A percentile compares a stretch with the other conserved stretches of the same genome.
Evolutionary conservation across 2,329 filamentous ascomycete genomes (phyloP).

Genomic region (Monosporascus sp.): DNA sequence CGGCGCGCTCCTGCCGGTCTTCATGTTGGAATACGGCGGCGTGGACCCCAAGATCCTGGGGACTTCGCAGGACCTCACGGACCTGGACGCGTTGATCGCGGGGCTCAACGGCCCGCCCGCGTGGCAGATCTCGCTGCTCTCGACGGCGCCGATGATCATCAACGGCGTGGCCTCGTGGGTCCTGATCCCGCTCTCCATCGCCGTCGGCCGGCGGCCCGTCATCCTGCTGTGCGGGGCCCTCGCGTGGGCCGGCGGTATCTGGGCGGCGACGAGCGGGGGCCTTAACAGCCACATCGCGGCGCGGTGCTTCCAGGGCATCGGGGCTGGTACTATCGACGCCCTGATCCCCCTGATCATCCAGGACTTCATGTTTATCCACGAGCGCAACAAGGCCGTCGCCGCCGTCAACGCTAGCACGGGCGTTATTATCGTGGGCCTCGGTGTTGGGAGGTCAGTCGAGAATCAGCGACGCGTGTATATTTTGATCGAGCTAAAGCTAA

Average conservation of each 20-base stretch:
- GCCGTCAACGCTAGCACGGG: conserved; percentile 26
- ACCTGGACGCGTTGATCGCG: conserved; percentile 19
- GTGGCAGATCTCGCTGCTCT: conserved; percentile 26
- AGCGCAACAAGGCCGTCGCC: conserved; percentile 30
- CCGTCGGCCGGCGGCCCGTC: conserved; percentile 31
- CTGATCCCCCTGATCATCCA: conserved; percentile 33
- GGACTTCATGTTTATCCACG: conserved; percentile 34
- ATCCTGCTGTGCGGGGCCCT: conserved; percentile 27
- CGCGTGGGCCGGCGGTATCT: conserved; percentile 31
- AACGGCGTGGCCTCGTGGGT: conserved; percentile 31
- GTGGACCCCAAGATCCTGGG: conserved; percentile 16
- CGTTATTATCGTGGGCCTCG: conserved; percentile 24
- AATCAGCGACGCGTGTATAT: no score
- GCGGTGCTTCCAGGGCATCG: conserved; percentile 29
- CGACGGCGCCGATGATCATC: conserved; percentile 29
- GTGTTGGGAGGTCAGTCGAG: conserved; percentile 14
- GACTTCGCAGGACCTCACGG: conserved; percentile 20
- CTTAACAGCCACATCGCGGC: conserved; percentile 28
- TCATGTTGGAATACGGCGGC: conserved; percentile 30
- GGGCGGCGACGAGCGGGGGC: conserved; percentile 28
- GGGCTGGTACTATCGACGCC: conserved; percentile 30
- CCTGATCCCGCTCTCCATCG: conserved; percentile 33
- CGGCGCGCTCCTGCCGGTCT: conserved; percentile 27
- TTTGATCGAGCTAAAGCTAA: background rate
- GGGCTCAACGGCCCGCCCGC: conserved; percentile 23